Base-by-base conservation (phyloP, 805 yeast genomes). In the Barnettozyma sp. region DNA sequence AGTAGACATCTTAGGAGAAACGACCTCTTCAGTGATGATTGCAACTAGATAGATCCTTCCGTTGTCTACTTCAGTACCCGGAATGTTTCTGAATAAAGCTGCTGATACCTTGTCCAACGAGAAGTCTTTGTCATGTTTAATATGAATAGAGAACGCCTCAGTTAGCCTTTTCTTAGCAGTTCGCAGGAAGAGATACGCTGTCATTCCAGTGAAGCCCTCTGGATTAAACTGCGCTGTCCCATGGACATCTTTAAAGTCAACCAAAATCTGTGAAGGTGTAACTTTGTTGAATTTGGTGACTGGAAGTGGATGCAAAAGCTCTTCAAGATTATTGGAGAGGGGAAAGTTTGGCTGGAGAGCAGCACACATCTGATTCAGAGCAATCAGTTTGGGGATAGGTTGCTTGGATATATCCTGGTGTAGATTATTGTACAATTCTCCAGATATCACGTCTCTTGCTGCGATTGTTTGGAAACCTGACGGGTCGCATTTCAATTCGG, bases 311-410 rank as follows among this genome's bases (percentile, higher is more conserved):
- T 55, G 56, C 37, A 73, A 54, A 3, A 63, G 53, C 27, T 54
- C 50, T 5, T 56, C 44, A 18, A 60, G 48, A n/a, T 55, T 49
- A 30, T 57, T 60, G 6, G 59, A 47, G 5, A 65, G 54, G 2
- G 94, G 94, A 55, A 74, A 84, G 44, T 76, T 75, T 13, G 86
- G 79, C 9, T 81, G 74, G 39, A 86, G 62, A 0, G 94, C 88
- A 56, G 78, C 70, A 36, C 78, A 67, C 34, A 78, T 62, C 56
- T 85, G 92, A 53, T 72, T 78, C 31, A 71, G 67, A 12, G 88
- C 82, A 39, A 86, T 63, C 27, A 60, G 54, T 17, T 81, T 72
- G 6, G 87, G 78, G 26, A 68, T 58, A 2, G 71, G 59, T 35
- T 57, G 62, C n/a, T 40, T 33, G 7, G 31, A 8, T 11, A 48